Conservation (phyloP, 2,329 filamentous ascomycete species). For the Teratosphaeria gauchensis region DNA sequence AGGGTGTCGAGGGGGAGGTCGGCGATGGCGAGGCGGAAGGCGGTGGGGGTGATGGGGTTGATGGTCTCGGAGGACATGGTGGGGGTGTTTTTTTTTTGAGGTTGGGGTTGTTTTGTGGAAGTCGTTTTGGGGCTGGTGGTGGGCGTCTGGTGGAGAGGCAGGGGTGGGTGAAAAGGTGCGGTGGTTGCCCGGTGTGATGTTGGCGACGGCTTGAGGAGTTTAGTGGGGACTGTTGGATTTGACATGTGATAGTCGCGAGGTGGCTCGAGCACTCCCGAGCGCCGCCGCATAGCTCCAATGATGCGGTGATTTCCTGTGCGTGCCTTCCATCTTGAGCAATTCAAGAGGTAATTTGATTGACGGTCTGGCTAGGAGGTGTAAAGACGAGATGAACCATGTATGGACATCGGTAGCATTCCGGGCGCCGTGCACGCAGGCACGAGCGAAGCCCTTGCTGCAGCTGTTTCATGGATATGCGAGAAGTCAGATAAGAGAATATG, state of each 20-base stretch:
- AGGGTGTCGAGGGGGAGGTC: conserved; percentile 58
- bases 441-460: conserved; percentile 16
- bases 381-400: conserved; percentile 23
- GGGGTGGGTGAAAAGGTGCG: too few relatives aligned
- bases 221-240: too few relatives aligned
- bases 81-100: not conserved
- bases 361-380: too few relatives aligned
- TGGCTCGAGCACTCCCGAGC: conserved; percentile 18
- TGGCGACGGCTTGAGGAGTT: too few relatives aligned
- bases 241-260: not conserved
- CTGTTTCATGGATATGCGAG: conserved; percentile 21
- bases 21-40: conserved; percentile 47
- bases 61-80: conserved; percentile 10
- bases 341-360: too few relatives aligned
- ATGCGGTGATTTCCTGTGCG: not conserved
- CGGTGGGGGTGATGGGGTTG: conserved; percentile 21
- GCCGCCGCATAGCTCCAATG: not conserved
- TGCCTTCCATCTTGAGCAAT: not conserved
- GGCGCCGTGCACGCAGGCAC: conserved; percentile 13
- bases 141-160: too few relatives aligned
- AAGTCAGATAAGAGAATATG: conserved; percentile 1
- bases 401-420: conserved; percentile 22
- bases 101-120: not conserved
- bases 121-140: too few relatives aligned
- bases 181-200: too few relatives aligned